phyloP scores from a whole-genome alignment of 176 grass and related monocot genomes.

The Raddia guianensis region DNA sequence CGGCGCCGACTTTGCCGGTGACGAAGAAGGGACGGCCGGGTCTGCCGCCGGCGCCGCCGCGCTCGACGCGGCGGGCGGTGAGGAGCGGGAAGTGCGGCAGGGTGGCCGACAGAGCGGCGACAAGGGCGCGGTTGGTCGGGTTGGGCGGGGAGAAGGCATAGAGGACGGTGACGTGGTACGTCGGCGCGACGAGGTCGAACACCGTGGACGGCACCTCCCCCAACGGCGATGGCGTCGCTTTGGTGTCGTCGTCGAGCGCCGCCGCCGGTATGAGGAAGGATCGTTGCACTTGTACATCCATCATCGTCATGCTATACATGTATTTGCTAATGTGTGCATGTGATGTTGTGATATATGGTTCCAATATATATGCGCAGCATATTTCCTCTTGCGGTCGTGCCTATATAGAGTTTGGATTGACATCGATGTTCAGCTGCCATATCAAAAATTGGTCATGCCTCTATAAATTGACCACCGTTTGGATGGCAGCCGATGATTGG shows the following conservation, averaged over 20 bases:
- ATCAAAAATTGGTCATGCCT: too few species aligned
- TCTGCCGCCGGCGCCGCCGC: neutral
- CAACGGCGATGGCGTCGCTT: too few species aligned
- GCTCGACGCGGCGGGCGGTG: constrained; percentile 24
- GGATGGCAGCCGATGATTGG: too few species aligned
- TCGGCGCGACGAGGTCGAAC: constrained; percentile 51
- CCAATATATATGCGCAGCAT: too few species aligned
- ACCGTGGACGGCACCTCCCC: constrained; percentile 48
- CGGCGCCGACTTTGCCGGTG: constrained; percentile 19
- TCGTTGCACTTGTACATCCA: constrained; percentile 51
- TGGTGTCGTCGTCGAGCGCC: too few species aligned
- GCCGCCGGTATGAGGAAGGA: constrained; percentile 9
- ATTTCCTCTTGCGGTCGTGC: too few species aligned
- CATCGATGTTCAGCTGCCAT: too few species aligned
- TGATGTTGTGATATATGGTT: too few species aligned
- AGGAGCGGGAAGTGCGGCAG: constrained; percentile 52
- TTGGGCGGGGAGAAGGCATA: constrained; percentile 54
- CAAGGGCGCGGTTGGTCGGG: constrained; percentile 30
- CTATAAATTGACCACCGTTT: too few species aligned
- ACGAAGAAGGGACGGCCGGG: constrained; percentile 5
- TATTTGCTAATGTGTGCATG: too few species aligned
- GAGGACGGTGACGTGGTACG: constrained; percentile 58
- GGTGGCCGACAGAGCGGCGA: constrained; percentile 33
- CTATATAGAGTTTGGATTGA: too few species aligned
- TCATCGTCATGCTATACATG: neutral